phyloP scores from a whole-genome alignment of 768 basidiomycete genomes.

The Termitomyces heimii region DNA sequence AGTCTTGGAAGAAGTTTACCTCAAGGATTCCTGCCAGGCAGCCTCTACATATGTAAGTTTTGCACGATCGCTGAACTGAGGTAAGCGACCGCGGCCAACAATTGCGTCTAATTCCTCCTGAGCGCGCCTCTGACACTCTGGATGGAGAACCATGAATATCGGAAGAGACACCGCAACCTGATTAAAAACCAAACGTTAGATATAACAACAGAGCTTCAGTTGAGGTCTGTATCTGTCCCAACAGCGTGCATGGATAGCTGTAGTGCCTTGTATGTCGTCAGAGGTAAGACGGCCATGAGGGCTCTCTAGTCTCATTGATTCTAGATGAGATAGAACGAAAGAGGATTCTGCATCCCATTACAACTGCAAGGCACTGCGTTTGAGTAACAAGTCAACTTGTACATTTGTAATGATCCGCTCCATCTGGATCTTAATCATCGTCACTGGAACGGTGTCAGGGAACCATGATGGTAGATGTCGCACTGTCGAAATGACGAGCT shows the following conservation, averaged over 20 bases:
- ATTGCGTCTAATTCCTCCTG: conserved; percentile 14
- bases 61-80: conserved; percentile 13
- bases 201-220: not conserved
- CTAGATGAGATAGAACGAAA: not conserved
- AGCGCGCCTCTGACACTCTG: conserved; percentile 10
- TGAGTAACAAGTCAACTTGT: not conserved
- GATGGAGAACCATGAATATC: conserved; percentile 15
- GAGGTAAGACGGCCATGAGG: not conserved
- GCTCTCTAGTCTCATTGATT: not conserved
- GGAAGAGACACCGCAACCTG: not conserved
- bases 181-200: not conserved
- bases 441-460: conserved; percentile 7
- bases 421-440: not conserved
- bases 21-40: conserved; percentile 8
- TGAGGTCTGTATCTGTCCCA: not conserved
- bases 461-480: conserved; percentile 13
- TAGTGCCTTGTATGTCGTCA: not conserved
- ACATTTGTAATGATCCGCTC: not conserved
- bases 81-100: conserved; percentile 12
- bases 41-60: conserved; percentile 12
- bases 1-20: not conserved
- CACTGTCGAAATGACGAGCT: not conserved
- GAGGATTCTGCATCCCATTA: not conserved
- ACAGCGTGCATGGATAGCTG: not conserved
- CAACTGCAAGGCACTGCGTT: too few species aligned